Base-by-base conservation (phyloP, 192 early-diverging fungal genomes). In the Hyaloraphidium curvatum region DNA sequence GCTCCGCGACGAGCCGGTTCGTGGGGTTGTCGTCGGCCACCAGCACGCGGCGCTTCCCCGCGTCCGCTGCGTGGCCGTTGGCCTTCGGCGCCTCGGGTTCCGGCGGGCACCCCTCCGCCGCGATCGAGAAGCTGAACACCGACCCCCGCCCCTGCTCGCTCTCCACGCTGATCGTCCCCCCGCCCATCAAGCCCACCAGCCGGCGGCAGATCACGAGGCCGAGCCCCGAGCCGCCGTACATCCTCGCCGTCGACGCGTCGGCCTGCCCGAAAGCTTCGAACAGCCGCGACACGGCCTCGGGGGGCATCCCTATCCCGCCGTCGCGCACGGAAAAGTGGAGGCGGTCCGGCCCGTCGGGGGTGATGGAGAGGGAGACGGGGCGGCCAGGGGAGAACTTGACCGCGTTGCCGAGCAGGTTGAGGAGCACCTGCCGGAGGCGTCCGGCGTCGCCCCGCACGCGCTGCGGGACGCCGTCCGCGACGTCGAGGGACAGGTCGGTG, bases 141-240 rank as follows among this genome's bases (percentile, higher is more conserved):
- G 74, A 76, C 9, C 76, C 76, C 14, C 69, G 59, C 14, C 67
- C 66, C 28, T 66, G 62, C 25, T 55, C 55, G 21, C 73, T 73
- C 31, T 70, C 63, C 13, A 77, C 75, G 72, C 75, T 73, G 50
- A 81, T 62, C 4, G 63, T 63, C 28, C 75, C 79, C n/a, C n/a
- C n/a, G 11, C 75, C 75, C 79, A 81, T 81, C 52, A 75, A 52
- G 58, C 75, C 69, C 19, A 69, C 67, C 1, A 81, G 57, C 0
- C 63, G 62, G 19, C 70, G 73, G 22, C 71, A 77, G 31, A 81
- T 81, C 7, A 76, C 79, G 28, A 81, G 60, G 0, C 79, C 79
- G 17, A 81, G 57, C 2, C 79, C 79, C 1, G 78, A 78, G 17
- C 78, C 78, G 26, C 77, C 78, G 60, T 77, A 78, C 31, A 73